phyloP scores from a whole-genome alignment of 139 green algal species.

The Chlorella sp. region DNA sequence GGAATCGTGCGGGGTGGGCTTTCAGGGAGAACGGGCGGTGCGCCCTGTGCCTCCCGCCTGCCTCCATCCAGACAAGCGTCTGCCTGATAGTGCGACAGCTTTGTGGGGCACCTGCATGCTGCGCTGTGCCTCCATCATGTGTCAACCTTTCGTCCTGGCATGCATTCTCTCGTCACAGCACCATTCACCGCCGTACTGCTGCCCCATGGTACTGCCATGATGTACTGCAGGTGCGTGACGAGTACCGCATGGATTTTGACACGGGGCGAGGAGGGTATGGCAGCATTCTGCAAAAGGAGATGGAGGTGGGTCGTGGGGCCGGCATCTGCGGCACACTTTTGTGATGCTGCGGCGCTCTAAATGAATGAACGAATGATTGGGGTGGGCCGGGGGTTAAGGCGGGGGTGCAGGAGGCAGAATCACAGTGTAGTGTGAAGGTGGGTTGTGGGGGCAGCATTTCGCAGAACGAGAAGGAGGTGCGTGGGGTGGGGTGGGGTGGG shows the following conservation, averaged over 20 bases:
- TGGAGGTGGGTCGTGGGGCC: constrained; percentile 1
- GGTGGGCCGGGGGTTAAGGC: too few species aligned
- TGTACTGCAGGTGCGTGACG: constrained; percentile 88
- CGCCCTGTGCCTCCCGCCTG: too few species aligned
- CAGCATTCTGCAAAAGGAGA: constrained; percentile 51
- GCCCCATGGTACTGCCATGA: too few species aligned
- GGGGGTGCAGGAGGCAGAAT: background rate
- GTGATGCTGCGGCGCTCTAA: too few species aligned
- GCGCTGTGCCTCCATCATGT: background rate
- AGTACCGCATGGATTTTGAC: constrained; percentile 96
- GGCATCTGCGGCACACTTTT: too few species aligned
- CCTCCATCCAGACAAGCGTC: background rate
- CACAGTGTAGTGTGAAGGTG: too few species aligned
- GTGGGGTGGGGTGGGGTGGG: too few species aligned
- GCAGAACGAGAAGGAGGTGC: background rate
- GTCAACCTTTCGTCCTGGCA: background rate
- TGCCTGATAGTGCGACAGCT: too few species aligned
- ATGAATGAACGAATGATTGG: too few species aligned
- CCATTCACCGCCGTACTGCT: too few species aligned
- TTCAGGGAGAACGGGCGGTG: background rate
- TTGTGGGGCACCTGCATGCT: background rate
- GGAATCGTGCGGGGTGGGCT: background rate
- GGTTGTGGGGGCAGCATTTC: background rate
- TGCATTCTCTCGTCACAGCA: background rate
- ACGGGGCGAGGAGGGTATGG: constrained; percentile 84